These are phyloP conservation scores for Ceratocystis alfenasii DNA, from an alignment of 2,329 filamentous ascomycete genomes.

Conservation along the genomic window DNA sequence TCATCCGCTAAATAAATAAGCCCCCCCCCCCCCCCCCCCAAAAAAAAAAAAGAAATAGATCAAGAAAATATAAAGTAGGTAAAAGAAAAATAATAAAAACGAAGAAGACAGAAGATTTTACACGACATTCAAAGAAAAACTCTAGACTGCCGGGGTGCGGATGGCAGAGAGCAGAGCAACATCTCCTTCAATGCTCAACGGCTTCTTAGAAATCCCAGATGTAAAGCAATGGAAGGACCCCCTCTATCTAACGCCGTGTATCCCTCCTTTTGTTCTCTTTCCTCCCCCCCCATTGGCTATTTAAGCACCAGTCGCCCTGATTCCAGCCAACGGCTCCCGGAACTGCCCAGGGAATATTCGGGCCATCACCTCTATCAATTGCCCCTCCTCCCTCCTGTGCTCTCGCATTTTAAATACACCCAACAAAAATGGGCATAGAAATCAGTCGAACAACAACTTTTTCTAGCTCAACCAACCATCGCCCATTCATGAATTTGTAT, in stretches of 20 bases:
- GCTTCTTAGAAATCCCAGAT: background rate
- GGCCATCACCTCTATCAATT: slow-evolving; percentile 7
- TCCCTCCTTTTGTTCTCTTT: background rate
- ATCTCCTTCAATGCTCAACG: background rate
- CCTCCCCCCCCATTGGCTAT: background rate
- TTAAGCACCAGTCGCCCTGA: slow-evolving; percentile 12
- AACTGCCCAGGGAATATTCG: slow-evolving; percentile 11
- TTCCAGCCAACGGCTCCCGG: slow-evolving; percentile 4
- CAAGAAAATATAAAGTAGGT: background rate
- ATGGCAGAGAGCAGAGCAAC: slow-evolving; percentile 6
- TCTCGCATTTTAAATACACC: background rate
- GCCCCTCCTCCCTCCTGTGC: background rate
- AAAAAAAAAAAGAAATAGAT: background rate
- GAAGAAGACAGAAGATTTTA: background rate
- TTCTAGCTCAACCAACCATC: background rate
- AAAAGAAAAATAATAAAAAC: background rate
- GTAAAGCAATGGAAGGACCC: background rate
- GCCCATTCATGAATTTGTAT: background rate
- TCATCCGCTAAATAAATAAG: too few relatives aligned
- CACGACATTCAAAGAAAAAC: background rate
- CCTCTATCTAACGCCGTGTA: slow-evolving; percentile 5
- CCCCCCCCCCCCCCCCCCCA: background rate
- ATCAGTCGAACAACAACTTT: background rate
- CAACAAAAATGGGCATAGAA: background rate
- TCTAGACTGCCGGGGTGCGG: background rate